Evolutionary conservation across 1,284 basidiomycete species (phyloP).

Genomic region (Boletus sp.): DNA sequence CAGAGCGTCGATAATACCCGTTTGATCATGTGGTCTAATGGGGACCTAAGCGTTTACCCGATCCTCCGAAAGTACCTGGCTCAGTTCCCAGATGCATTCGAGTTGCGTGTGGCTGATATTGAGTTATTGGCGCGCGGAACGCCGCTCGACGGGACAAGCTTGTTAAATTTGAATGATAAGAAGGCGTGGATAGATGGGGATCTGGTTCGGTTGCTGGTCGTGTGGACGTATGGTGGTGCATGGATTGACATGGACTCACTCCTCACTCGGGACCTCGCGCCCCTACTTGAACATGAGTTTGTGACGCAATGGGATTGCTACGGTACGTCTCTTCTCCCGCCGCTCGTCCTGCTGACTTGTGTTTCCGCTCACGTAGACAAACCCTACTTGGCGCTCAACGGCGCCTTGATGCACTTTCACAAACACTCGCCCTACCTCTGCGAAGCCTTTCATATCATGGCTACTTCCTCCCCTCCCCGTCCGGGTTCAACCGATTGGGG

Average conservation of each 20-base stretch:
- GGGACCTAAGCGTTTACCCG: constrained; percentile 57
- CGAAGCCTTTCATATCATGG: constrained; percentile 90
- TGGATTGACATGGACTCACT: constrained; percentile 97
- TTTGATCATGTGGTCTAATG: constrained; percentile 88
- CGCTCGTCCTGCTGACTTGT: background rate
- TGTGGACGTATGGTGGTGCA: constrained; percentile 86
- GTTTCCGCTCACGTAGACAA: constrained; percentile 56
- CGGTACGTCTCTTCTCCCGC: constrained; percentile 48
- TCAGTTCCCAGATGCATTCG: constrained; percentile 67
- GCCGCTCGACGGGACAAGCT: constrained; percentile 59
- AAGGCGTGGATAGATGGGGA: constrained; percentile 93
- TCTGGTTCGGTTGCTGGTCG: constrained; percentile 74
- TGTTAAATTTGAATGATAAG: constrained; percentile 61
- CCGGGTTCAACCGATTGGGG: constrained; percentile 89
- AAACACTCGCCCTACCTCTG: constrained; percentile 90
- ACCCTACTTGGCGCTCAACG: constrained; percentile 82
- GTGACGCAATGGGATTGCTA: constrained; percentile 97
- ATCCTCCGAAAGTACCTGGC: constrained; percentile 59
- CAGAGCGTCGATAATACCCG: constrained; percentile 64
- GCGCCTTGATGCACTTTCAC: constrained; percentile 89
- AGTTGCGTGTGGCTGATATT: constrained; percentile 68
- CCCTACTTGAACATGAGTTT: constrained; percentile 87
- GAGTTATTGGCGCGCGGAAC: constrained; percentile 67
- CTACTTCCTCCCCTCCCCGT: constrained; percentile 64
- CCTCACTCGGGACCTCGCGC: constrained; percentile 78